Evolutionary conservation across 2,329 filamentous ascomycete genomes (phyloP), one percentile per base, ranked within the genome.

Genomic region (Ceratocystiopsis brevicomis): DNA sequence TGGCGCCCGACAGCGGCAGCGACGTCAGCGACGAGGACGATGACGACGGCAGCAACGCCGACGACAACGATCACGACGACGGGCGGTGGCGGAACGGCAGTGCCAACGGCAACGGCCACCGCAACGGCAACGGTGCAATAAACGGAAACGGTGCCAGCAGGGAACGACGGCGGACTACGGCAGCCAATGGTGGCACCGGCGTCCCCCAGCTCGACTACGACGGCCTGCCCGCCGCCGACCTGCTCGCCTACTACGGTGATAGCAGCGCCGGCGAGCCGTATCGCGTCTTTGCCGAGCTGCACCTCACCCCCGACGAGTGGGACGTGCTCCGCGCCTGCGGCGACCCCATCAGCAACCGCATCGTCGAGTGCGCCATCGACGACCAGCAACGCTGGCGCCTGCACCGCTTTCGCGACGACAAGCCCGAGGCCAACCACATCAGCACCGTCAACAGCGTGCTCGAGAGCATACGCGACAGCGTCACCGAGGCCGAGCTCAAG

Each of bases 401-500:
- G 58, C 79, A 90, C 52, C 77, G 87, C 30, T 88, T 95, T 60
- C 73, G 90, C 42, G 87, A 96, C 54, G 90, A 98, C 60, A 98
- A 98, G 63, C 66, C 68, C 25, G 81, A 94, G 51, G 86, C 83
- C 0, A 98, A 98, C 54, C 87, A 96, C 60, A 79, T 82, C 47
- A 77, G 67, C 16, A 88, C 83, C 0, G 84, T 95, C 1, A 67
- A 77, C 21, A 92, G 81, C 56, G 90, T 98, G 4, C 69, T 95
- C 46, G 79, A 88, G 50, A 93, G 84, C 59, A 96, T 98, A 52
- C 71, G 76, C 47, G 85, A 95, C 54, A 77, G 76, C 1, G 85
- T 98, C 12, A 81, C 76, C 0, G 76, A 94, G 60, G 69, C 82
- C 45, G 86, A 98, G 55, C 67, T 98, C 33, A 69, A 87, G 39